Conservation (phyloP, 768 basidiomycete species). For the Pulveroboletus sp. region DNA sequence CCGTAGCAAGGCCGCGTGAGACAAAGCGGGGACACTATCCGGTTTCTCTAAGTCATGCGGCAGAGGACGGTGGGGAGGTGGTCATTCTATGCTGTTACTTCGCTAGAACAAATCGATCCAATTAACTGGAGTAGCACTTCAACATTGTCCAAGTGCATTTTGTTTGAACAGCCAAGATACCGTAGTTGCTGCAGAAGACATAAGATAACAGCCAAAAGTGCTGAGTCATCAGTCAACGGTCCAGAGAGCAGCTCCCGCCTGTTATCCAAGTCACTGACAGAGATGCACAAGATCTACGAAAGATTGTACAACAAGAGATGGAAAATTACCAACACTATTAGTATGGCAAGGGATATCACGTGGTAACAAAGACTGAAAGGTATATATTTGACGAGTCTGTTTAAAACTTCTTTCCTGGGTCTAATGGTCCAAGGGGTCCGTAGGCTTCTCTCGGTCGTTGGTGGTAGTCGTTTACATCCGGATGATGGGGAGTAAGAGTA, state of each 20-base stretch:
- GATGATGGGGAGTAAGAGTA: slow-evolving; percentile 26
- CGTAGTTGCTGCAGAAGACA: not conserved
- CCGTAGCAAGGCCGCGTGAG: not conserved
- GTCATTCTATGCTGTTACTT: slow-evolving; percentile 27
- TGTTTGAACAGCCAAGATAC: not conserved
- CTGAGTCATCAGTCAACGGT: not conserved
- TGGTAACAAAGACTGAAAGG: slow-evolving; percentile 27
- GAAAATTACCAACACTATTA: slow-evolving; percentile 1
- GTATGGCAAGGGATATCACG: slow-evolving; percentile 1
- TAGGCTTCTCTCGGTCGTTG: slow-evolving; percentile 36
- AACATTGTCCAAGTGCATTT: not conserved
- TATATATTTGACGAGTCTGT: slow-evolving; percentile 11
- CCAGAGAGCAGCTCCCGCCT: not conserved
- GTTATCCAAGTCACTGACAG: slow-evolving; percentile 1
- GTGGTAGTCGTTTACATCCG: slow-evolving; percentile 34
- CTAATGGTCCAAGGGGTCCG: slow-evolving; percentile 55
- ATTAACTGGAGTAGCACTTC: slow-evolving; percentile 1
- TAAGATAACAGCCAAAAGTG: not conserved
- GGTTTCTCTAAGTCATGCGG: not conserved
- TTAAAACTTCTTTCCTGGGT: slow-evolving; percentile 53
- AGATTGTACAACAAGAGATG: slow-evolving; percentile 13
- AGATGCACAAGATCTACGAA: slow-evolving; percentile 2
- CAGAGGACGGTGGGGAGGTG: slow-evolving; percentile 17
- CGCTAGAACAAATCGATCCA: slow-evolving; percentile 14
- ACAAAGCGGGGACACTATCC: slow-evolving; percentile 1